Percentiles rank a stretch among this genome's conserved stretches.
Conservation (phyloP, 1,284 basidiomycete species). For the Xerocomus nothofagi region DNA sequence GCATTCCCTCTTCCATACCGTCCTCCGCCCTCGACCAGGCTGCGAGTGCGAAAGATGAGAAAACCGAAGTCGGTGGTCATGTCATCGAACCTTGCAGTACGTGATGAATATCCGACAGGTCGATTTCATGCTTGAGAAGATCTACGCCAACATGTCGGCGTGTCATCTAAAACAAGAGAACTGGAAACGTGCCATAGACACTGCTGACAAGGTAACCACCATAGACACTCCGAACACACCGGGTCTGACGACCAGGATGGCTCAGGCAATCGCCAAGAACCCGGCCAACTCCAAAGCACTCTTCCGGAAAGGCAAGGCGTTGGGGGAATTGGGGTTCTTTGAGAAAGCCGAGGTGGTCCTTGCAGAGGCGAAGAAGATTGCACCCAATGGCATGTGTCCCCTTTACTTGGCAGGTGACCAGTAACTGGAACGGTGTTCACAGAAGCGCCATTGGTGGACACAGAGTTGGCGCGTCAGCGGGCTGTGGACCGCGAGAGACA, state of each 20-base stretch:
- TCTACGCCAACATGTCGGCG: constrained; percentile 79
- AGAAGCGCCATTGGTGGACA: constrained; percentile 60
- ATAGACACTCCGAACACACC: not conserved
- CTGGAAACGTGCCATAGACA: constrained; percentile 73
- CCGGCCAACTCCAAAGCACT: constrained; percentile 72
- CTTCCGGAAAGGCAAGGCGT: constrained; percentile 77
- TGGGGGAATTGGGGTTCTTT: constrained; percentile 70
- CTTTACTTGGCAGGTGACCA: not conserved
- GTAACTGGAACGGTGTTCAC: constrained; percentile 2
- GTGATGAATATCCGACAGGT: constrained; percentile 42
- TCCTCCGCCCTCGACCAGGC: constrained; percentile 36
- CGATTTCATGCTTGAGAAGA: constrained; percentile 73
- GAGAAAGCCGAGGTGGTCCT: constrained; percentile 69
- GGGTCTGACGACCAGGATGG: constrained; percentile 1
- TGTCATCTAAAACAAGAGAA: constrained; percentile 76
- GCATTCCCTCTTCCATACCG: constrained; percentile 19
- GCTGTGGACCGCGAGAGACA: constrained; percentile 65
- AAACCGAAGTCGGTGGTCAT: constrained; percentile 46
- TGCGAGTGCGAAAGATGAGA: constrained; percentile 45
- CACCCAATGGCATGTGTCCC: constrained; percentile 49
- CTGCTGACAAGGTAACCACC: constrained; percentile 63
- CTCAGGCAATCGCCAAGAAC: constrained; percentile 69
- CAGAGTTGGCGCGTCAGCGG: constrained; percentile 60
- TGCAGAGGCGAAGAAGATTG: constrained; percentile 61
- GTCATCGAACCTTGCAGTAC: not conserved